Evolutionary conservation across 1,284 basidiomycete genomes (phyloP).

Genomic region (Pascua sp.): DNA sequence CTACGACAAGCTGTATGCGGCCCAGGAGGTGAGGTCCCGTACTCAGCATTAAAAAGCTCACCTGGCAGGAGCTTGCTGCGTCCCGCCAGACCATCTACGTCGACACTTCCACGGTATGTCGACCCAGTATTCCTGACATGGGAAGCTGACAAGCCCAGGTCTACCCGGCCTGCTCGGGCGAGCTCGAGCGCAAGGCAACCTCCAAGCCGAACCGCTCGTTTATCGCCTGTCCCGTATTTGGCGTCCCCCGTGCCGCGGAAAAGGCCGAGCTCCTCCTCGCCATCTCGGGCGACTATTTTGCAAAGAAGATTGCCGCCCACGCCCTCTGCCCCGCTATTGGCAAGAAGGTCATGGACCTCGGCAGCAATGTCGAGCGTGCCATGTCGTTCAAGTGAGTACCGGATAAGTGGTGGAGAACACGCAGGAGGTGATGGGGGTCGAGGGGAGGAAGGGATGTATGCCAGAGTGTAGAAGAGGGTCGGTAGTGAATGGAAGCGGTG

Average conservation of each 20-base stretch:
- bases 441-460: not conserved
- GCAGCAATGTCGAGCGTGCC: conserved; percentile 55
- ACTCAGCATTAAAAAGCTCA: not conserved
- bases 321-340: conserved; percentile 70
- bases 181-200: conserved; percentile 68
- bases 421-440: not conserved
- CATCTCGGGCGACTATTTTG: conserved; percentile 77
- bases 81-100: conserved; percentile 63
- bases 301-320: conserved; percentile 75
- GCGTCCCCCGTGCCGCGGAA: conserved; percentile 62
- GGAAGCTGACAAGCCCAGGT: conserved; percentile 50
- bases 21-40: conserved; percentile 51
- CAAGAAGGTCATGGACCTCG: conserved; percentile 60
- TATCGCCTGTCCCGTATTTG: conserved; percentile 77
- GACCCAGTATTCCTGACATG: not conserved
- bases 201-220: conserved; percentile 62
- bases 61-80: not conserved
- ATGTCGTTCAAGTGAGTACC: conserved; percentile 71
- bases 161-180: conserved; percentile 68
- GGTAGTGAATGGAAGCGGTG: not conserved
- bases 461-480: not conserved
- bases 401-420: not conserved
- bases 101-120: conserved; percentile 70
- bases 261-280: conserved; percentile 67
- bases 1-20: conserved; percentile 62